phyloP scores from a whole-genome alignment of 805 yeast genomes.

The Hyphopichia homilentoma region DNA sequence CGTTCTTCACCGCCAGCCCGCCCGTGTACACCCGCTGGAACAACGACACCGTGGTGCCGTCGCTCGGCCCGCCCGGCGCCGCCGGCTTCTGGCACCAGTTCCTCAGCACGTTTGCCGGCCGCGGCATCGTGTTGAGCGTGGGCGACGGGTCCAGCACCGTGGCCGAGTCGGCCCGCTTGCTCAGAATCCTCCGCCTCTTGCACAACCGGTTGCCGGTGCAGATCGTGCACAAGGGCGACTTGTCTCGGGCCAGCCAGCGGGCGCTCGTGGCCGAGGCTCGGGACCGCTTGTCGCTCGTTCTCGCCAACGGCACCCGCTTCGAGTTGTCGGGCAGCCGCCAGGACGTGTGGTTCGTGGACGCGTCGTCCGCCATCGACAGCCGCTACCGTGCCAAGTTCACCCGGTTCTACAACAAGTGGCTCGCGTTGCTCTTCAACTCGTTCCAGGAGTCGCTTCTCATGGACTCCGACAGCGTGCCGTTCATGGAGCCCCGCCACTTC shows the following conservation, averaged over 20 bases:
- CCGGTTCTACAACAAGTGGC: slow-evolving; percentile 6
- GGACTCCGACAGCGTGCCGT: slow-evolving; percentile 16
- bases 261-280: slow-evolving; percentile 3
- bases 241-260: slow-evolving; percentile 4
- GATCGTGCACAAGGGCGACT: slow-evolving; percentile 9
- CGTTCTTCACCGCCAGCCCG: not conserved
- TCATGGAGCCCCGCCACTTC: slow-evolving; percentile 11
- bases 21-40: not conserved
- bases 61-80: not conserved
- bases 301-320: not conserved
- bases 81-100: slow-evolving; percentile 1
- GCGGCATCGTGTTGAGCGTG: slow-evolving; percentile 3
- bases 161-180: not conserved
- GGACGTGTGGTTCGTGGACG: not conserved
- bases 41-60: not conserved
- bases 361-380: not conserved
- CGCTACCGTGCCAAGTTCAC: no score
- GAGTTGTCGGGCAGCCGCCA: no score
- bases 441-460: slow-evolving; percentile 17
- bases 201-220: slow-evolving; percentile 16
- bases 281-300: not conserved
- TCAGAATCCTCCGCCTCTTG: slow-evolving; percentile 10
- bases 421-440: slow-evolving; percentile 18
- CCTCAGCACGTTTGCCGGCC: not conserved
- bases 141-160: slow-evolving; percentile 1